Percentiles rank a stretch among this genome's conserved stretches.
Evolutionary conservation across 805 yeast species (phyloP).

Genomic region (Priceomyces melissophilus): DNA sequence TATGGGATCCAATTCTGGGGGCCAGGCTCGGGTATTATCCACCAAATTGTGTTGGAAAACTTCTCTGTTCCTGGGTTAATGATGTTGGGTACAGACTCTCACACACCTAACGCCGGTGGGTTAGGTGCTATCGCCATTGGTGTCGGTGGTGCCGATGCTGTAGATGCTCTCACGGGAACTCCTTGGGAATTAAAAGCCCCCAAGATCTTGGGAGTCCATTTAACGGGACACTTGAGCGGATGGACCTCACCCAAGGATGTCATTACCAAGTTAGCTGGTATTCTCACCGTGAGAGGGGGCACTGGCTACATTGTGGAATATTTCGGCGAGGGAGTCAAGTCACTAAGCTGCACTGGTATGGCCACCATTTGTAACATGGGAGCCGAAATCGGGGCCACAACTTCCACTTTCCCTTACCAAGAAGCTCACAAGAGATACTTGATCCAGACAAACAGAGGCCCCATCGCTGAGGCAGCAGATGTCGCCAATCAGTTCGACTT

Average conservation of each 20-base stretch:
- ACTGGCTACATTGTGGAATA: slow-evolving; percentile 96
- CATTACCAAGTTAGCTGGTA: slow-evolving; percentile 87
- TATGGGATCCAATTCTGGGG: slow-evolving; percentile 99
- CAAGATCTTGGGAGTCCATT: slow-evolving; percentile 86
- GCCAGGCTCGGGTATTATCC: slow-evolving; percentile 98
- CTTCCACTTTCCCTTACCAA: slow-evolving; percentile 94
- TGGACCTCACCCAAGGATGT: slow-evolving; percentile 99
- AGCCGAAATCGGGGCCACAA: slow-evolving; percentile 99
- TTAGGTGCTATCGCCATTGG: slow-evolving; percentile 98
- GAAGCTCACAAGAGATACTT: slow-evolving; percentile 76
- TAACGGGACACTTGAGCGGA: slow-evolving; percentile 84
- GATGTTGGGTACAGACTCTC: slow-evolving; percentile 98
- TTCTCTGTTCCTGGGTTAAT: slow-evolving; percentile 94
- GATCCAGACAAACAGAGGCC: slow-evolving; percentile 76
- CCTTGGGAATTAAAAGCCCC: slow-evolving; percentile 99
- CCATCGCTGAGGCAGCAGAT: slow-evolving; percentile 78
- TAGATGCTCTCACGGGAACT: slow-evolving; percentile 92
- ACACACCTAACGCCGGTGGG: slow-evolving; percentile 99
- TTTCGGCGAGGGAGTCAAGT: slow-evolving; percentile 90
- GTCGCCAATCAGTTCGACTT: slow-evolving; percentile 55
- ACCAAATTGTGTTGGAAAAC: slow-evolving; percentile 95
- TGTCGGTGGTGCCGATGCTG: slow-evolving; percentile 99
- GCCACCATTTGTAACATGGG: slow-evolving; percentile 99
- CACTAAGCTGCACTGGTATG: slow-evolving; percentile 96
- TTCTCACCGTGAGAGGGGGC: slow-evolving; percentile 95